Base-by-base conservation (phyloP, 2,329 filamentous ascomycete species). In the Penicillium sp. region DNA sequence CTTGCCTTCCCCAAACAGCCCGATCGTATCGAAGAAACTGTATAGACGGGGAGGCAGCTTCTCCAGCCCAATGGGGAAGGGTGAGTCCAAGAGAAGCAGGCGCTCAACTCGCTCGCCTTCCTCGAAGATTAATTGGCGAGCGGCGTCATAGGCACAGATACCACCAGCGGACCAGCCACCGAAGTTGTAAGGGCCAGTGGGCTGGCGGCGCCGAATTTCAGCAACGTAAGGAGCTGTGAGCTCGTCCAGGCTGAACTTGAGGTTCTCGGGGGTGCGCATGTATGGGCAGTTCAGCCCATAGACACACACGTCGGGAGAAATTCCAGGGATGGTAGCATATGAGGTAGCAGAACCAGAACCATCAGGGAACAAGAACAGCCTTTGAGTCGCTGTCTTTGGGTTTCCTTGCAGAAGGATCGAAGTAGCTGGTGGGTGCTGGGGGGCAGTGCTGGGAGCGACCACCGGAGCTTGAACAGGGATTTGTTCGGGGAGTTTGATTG, bases 151-250 rank as follows among this genome's bases (percentile, higher is more conserved):
- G 42, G 88, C 87, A 58, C 87, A 86, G 48, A 90, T 87, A 37
- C 89, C 89, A 27, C 89, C 89, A 1, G 88, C 89, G n/a, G 85
- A 89, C 89, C 89, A 92, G 25, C 89, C 89, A 17, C 85, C 83
- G 1, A 91, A 74, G 50, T 82, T 81, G 73, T 90, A 90, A 0
- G 87, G 86, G 0, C 79, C 78, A 13, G 73, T 71, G 5, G 80
- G 76, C 61, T 83, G 78, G 25, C 79, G 73, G n/a, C 76, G 76
- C 4, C 74, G 76, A 35, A 82, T 75, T 56, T 81, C 79, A 6
- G 62, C 66, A n/a, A 80, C 56, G 54, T 77, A 82, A 2, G 68
- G 68, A 5, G 60, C 58, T 4, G 75, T 72, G 5, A 80, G 61
- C 25, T 72, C 70, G 13, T 73, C 67, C 17, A 80, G 64, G 33